These are phyloP conservation scores for Dryas integrifolia DNA, from an alignment of 331 rosid species.

Conservation along the genomic window DNA sequence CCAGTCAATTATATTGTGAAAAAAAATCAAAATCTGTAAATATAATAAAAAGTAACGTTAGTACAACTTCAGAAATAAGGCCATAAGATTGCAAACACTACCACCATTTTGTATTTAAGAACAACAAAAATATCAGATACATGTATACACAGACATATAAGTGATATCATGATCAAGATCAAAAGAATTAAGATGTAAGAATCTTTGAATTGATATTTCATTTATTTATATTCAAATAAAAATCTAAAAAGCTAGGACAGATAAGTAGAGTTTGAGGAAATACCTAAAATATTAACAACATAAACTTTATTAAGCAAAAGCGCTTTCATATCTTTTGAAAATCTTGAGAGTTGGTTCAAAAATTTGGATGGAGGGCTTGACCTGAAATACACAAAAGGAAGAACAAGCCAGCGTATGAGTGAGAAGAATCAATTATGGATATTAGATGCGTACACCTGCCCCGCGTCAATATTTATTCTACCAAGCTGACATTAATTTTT, in stretches of 20 bases:
- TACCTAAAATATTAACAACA: conserved; percentile 79
- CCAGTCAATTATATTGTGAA: conserved; percentile 26
- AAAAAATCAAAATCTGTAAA: neutral
- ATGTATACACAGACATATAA: neutral
- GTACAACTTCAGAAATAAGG: neutral
- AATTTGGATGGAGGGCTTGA: conserved; percentile 35
- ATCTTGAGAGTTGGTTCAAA: conserved; percentile 48
- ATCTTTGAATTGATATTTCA: conserved; percentile 14
- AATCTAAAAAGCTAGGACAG: conserved; percentile 16
- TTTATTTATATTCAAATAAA: conserved; percentile 14
- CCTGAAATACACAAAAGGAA: conserved; percentile 40
- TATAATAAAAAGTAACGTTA: neutral
- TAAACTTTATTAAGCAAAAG: conserved; percentile 80
- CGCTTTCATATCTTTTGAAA: conserved; percentile 60
- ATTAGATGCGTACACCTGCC: neutral
- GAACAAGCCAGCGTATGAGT: conserved; percentile 8
- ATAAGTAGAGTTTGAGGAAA: conserved; percentile 23
- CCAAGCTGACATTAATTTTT: neutral
- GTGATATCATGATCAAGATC: neutral
- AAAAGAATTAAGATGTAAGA: neutral
- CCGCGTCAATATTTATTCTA: neutral
- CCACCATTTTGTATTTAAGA: neutral
- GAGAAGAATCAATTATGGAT: neutral
- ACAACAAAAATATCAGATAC: neutral
- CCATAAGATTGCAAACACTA: neutral